Conservation (phyloP, 371 early-diverging fungal genomes). For the Apophysomyces ossiformis region DNA sequence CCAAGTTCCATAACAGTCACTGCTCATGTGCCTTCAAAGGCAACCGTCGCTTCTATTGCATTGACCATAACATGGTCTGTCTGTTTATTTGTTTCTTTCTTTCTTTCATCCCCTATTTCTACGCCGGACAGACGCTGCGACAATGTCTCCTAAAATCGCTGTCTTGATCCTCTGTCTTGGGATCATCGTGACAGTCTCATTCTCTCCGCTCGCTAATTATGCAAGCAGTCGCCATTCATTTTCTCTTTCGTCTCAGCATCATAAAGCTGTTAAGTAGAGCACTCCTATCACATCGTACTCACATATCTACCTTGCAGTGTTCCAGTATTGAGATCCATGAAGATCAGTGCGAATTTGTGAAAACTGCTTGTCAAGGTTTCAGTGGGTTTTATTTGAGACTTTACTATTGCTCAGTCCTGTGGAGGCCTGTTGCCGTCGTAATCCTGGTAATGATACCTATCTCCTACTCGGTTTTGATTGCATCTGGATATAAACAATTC, state of each 20-base stretch:
- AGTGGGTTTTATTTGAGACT: slow-evolving; percentile 60
- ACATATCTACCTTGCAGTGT: slow-evolving; percentile 33
- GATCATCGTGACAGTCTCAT: slow-evolving; percentile 2
- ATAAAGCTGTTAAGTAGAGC: not conserved
- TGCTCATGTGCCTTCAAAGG: no score
- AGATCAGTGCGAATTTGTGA: slow-evolving; percentile 63
- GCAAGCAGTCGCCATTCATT: not conserved
- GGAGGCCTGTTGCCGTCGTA: slow-evolving; percentile 43
- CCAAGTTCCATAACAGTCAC: no score
- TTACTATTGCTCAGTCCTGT: slow-evolving; percentile 62
- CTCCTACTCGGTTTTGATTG: slow-evolving; percentile 3
- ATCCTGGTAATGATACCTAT: slow-evolving; percentile 44
- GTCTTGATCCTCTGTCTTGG: slow-evolving; percentile 4
- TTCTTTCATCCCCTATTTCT: not conserved
- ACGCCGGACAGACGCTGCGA: not conserved
- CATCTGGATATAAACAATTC: slow-evolving; percentile 5
- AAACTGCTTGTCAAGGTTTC: slow-evolving; percentile 55
- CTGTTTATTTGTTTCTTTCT: slow-evolving; percentile 10
- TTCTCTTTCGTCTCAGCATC: not conserved
- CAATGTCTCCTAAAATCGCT: not conserved
- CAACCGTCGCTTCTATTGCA: not conserved
- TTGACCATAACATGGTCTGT: not conserved
- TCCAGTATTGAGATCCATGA: slow-evolving; percentile 52
- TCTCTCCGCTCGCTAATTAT: not conserved
- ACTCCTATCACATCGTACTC: not conserved